Evolutionary conservation across 2,329 filamentous ascomycete species (phyloP), one percentile per base, ranked within the genome.

Genomic region (Gnomoniopsis smithogilvyi): DNA sequence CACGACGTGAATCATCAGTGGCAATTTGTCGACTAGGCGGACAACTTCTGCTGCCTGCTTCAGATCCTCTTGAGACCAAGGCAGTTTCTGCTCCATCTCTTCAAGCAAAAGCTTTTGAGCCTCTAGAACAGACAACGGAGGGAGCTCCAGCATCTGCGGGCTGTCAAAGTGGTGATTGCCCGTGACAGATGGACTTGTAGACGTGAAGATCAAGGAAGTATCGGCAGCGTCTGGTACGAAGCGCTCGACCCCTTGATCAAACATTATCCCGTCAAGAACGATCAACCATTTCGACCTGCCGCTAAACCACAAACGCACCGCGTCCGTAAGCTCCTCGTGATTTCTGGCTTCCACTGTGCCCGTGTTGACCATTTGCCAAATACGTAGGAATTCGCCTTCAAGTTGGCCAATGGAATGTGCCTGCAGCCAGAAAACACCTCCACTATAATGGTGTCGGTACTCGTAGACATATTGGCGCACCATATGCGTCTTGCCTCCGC

Each of bases 341-440:
- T 81, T 74, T 38, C 67, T 65, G 6, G 70, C 51, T 50, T 78
- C 74, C 14, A 70, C 68, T 17, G 71, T 73, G 15, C 76, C 73
- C n/a, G 77, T 73, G 12, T 70, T 69, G 17, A 80, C 80, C 15
- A 79, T 80, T 67, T 82, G 81, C 1, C 84, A 86, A 62, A 90
- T 87, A 51, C 86, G 82, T 82, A 84, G 87, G 67, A 83, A 90
- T 34, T 83, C 84, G 51, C 84, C 81, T 54, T 81, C 80, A 36
- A 85, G 76, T 52, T 87, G 84, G 54, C 83, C 74, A 3, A 76
- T 68, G 1, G 82, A 84, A 63, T 85, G 87, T 10, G 85, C 84
- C 51, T 85, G 80, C 17, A 90, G 79, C 88, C 88, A 91, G 69
- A 88, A 91, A 47, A 89, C 78, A 1, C 88, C 88, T 1, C 86